A percentile compares a stretch with the other conserved stretches of the same genome.
phyloP scores from a whole-genome alignment of 345 rosid genomes.

The Geranium rotundifolium region DNA sequence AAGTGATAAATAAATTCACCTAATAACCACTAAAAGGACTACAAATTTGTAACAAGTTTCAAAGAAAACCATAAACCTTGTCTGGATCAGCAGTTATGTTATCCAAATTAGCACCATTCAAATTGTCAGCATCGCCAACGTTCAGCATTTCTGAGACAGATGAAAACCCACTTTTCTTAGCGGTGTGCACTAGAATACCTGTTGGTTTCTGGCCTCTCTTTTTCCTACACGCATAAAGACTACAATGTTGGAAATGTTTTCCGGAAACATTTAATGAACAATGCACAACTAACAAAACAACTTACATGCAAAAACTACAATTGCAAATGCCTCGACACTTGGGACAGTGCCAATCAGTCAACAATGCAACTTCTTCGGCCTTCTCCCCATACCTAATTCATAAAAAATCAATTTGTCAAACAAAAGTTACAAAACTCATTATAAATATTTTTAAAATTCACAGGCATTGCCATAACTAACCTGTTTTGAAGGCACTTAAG shows the following conservation, averaged over 20 bases:
- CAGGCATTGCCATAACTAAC: slow-evolving; percentile 18
- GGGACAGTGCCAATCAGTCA: slow-evolving; percentile 61
- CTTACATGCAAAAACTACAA: slow-evolving; percentile 78
- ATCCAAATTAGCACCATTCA: slow-evolving; percentile 7
- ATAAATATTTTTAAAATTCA: background rate
- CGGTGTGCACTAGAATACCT: slow-evolving; percentile 47
- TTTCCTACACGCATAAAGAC: slow-evolving; percentile 37
- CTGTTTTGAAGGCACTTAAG: slow-evolving; percentile 61
- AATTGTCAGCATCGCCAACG: slow-evolving; percentile 29
- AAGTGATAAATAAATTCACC: background rate
- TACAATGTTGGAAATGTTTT: background rate
- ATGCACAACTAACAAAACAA: background rate
- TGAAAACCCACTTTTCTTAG: slow-evolving; percentile 57
- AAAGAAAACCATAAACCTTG: slow-evolving; percentile 19
- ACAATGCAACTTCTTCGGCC: slow-evolving; percentile 37
- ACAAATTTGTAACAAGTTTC: slow-evolving; percentile 3
- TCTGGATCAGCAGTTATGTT: background rate
- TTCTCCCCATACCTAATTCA: slow-evolving; percentile 59
- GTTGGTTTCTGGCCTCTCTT: slow-evolving; percentile 67
- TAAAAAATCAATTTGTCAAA: slow-evolving; percentile 1
- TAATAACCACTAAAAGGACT: background rate
- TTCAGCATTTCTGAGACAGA: slow-evolving; percentile 60
- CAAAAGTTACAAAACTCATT: background rate
- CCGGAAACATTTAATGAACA: background rate
- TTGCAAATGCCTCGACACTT: slow-evolving; percentile 75